Base-by-base conservation (phyloP, 2,329 filamentous ascomycete species). In the Calonectria pauciramosa region DNA sequence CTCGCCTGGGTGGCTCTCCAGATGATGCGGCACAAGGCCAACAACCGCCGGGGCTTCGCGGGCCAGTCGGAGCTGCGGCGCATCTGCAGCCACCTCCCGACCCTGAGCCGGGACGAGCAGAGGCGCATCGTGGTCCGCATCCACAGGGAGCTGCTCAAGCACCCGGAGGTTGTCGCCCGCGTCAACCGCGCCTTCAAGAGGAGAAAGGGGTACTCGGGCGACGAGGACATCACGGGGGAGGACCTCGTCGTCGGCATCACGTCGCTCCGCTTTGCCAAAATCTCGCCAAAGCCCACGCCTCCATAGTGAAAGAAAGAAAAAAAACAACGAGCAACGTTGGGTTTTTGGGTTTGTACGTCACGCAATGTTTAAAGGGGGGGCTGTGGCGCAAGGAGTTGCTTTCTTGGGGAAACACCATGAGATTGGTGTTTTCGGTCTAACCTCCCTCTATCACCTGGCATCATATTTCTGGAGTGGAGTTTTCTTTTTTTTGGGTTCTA, bases 1-100 rank as follows among this genome's bases (percentile, higher is more conserved):
- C 23, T 63, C n/a, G 56, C 56, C 7, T 63, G 56, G 56, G 56
- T 63, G 34, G 56, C 56, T n/a, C 32, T 63, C 14, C 56, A 63
- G 34, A 63, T 63, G 1, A 36, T 63, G 36, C 56, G 34, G 6
- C 56, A 36, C 56, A 63, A 41, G n/a, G 56, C 56, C 8, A 63
- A 41, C 23, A 41, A 36, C 32, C 56, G 56, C 11, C 6, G 56
- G 34, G 56, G 32, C 3, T 63, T 63, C 23, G 56, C 56, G 1
- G 56, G 56, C 4, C 56, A 63, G 56, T 63, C 56, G 20, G 56
- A 63, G 23, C 56, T 63, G n/a, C 34, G 56, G 14, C 56, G 32
- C 56, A 63, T 63, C 23, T 63, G 56, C 36, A 23, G 32, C 4
- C 38, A 63, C 36, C 56, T 63, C 23, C 34, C 34, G 36, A 63